Percentiles rank a stretch among this genome's conserved stretches.
Conservation (phyloP, 108 stramenopile genomes). For the Nitzschia sp. region DNA sequence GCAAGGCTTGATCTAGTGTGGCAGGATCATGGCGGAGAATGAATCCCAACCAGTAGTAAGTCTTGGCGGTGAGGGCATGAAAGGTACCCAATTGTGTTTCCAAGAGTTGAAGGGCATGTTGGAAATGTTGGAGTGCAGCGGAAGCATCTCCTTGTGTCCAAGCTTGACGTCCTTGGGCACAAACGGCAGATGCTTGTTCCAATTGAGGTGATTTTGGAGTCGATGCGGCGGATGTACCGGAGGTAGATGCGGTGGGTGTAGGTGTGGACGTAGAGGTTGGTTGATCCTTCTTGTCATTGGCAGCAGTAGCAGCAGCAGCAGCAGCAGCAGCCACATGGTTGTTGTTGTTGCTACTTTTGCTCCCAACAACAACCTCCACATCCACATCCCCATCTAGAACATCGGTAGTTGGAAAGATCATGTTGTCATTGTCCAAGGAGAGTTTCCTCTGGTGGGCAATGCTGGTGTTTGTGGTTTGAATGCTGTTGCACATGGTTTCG, state of each 20-base stretch:
- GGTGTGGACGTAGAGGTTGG: neutral
- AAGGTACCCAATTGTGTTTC: slow-evolving; percentile 12
- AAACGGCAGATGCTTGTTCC: slow-evolving; percentile 14
- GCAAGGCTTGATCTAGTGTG: slow-evolving; percentile 1
- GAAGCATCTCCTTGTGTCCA: slow-evolving; percentile 2
- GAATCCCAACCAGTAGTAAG: slow-evolving; percentile 34
- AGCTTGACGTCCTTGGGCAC: slow-evolving; percentile 16
- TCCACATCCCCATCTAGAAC: too few relatives aligned
- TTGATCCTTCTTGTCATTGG: too few relatives aligned
- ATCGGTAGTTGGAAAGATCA: too few relatives aligned
- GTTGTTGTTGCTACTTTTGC: neutral
- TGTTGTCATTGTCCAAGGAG: too few relatives aligned
- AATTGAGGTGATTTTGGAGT: slow-evolving; percentile 2
- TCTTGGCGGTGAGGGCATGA: slow-evolving; percentile 29
- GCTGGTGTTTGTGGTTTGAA: too few relatives aligned
- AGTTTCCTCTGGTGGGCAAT: too few relatives aligned
- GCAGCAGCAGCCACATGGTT: neutral
- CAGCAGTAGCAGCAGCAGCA: neutral
- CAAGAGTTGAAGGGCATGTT: slow-evolving; percentile 19
- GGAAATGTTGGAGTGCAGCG: slow-evolving; percentile 7
- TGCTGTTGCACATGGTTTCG: too few relatives aligned
- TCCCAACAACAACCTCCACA: neutral
- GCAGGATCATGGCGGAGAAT: slow-evolving; percentile 8
- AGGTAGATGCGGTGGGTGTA: neutral
- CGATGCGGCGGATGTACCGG: neutral